Base-by-base conservation (phyloP, 352 stramenopile species). In the Albugo candida region DNA sequence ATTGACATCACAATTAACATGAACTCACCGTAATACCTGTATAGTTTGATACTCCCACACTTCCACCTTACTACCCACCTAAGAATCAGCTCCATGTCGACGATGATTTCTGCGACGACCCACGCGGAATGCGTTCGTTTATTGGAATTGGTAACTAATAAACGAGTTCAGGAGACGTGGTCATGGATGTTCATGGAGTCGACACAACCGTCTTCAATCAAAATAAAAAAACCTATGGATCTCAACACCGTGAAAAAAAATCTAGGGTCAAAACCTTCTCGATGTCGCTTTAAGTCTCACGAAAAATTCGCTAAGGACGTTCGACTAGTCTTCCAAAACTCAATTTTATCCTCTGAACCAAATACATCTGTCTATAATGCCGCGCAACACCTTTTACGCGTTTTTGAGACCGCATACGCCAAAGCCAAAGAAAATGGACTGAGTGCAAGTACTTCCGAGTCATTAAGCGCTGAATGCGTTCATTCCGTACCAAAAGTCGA, bases 151-250 rank as follows among this genome's bases (percentile, higher is more conserved):
- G 63, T 87, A 49, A 83, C 63, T 18, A 87, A 87, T 52, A 67
- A 76, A 52, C 70, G 70, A 40, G 70, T 87, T 37, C 75, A 87
- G 59, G 70, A 87, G 55, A 87, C 66, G 60, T 87, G 75, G 75
- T 87, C 75, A 1, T 87, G 75, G 75, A 70, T 84, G 20, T 89
- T 89, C 55, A 84, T 89, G 73, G 64, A 58, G 49, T 74, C 73
- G 19, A 74, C 86, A 51, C 53, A 57, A 14, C 56, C 49, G 40
- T 79, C 86, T 47, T 59, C 72, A 1, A 31, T 76, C 42, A 54
- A 88, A 44, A 74, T 84, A 52, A 84, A 84, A 49, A 81, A 75
- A 49, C 71, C 70, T 56, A 91, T 91, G 77, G 77, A 86, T 53
- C 53, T 91, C 20, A 71, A 69, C 37, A 82, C 74, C 0, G 67